phyloP scores from a whole-genome alignment of 768 basidiomycete genomes.

The Pulveroboletus sp. region DNA sequence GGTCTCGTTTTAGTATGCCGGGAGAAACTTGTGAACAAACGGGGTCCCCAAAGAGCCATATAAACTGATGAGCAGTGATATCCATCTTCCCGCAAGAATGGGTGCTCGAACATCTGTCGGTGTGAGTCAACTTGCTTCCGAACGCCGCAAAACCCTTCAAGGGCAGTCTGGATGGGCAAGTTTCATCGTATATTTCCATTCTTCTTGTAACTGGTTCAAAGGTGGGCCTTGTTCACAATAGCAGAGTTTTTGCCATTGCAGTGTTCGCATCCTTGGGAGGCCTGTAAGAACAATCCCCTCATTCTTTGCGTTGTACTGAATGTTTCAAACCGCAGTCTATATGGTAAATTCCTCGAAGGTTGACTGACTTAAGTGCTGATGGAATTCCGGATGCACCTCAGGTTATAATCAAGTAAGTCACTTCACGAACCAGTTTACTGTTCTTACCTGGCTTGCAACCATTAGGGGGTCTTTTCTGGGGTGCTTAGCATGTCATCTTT shows the following conservation, averaged over 20 bases:
- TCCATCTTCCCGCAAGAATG: slow-evolving; percentile 30
- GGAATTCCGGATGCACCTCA: slow-evolving; percentile 20
- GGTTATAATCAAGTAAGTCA: slow-evolving; percentile 61
- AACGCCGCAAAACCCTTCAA: slow-evolving; percentile 51
- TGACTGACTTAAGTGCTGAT: not conserved
- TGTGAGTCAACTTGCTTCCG: slow-evolving; percentile 33
- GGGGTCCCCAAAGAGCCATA: not conserved
- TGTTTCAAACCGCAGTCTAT: slow-evolving; percentile 43
- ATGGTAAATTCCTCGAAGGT: slow-evolving; percentile 42
- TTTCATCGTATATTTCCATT: not conserved
- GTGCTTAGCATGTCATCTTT: slow-evolving; percentile 62
- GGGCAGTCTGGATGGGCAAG: slow-evolving; percentile 69
- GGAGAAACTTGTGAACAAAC: not conserved
- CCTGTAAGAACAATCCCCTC: slow-evolving; percentile 43
- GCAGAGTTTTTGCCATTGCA: slow-evolving; percentile 61
- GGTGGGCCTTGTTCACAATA: slow-evolving; percentile 67
- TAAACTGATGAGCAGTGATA: not conserved
- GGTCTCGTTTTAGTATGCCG: no score
- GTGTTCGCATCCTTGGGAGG: slow-evolving; percentile 81
- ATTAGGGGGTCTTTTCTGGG: slow-evolving; percentile 74
- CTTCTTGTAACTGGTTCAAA: not conserved
- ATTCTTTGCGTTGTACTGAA: slow-evolving; percentile 1
- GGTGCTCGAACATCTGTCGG: slow-evolving; percentile 40
- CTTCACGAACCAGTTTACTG: not conserved
- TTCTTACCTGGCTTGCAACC: not conserved